Percentiles rank a stretch among this genome's conserved stretches.
Conservation (phyloP, 768 basidiomycete species). For the Panaeolus papilionaceus region DNA sequence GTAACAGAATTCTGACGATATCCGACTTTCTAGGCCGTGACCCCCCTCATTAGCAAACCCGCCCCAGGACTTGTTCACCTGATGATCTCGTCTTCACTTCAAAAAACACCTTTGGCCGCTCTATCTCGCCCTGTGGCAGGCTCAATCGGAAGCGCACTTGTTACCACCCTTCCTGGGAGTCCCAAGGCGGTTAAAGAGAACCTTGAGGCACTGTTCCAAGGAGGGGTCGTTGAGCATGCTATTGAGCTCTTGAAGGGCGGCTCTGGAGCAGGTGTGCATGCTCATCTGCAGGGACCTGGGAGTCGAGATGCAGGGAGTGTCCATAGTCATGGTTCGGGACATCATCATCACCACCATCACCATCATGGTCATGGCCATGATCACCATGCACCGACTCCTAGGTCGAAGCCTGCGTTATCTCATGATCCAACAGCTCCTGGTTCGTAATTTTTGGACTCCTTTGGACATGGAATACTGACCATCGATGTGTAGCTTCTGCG, state of each 20-base stretch:
- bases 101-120: conserved; percentile 80
- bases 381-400: conserved; percentile 57
- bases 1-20: no score
- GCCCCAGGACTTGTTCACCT: conserved; percentile 80
- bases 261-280: conserved; percentile 64
- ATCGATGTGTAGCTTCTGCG: conserved; percentile 58
- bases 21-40: conserved; percentile 47
- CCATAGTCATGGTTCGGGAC: conserved; percentile 45
- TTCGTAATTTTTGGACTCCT: conserved; percentile 36
- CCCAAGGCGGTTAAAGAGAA: conserved; percentile 87
- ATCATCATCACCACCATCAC: conserved; percentile 42
- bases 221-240: conserved; percentile 70
- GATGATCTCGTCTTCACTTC: conserved; percentile 69
- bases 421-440: conserved; percentile 75
- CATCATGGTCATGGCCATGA: conserved; percentile 41
- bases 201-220: conserved; percentile 62
- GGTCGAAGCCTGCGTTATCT: conserved; percentile 54
- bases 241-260: conserved; percentile 77
- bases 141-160: conserved; percentile 64
- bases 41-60: conserved; percentile 67
- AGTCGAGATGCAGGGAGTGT: conserved; percentile 34
- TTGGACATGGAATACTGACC: neutral
- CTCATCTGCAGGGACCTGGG: conserved; percentile 35
- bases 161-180: conserved; percentile 86
- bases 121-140: conserved; percentile 87